Percentiles rank a stretch among this genome's conserved stretches.
Conservation (phyloP, 1,284 basidiomycete species). For the Pseudozyma pruni region DNA sequence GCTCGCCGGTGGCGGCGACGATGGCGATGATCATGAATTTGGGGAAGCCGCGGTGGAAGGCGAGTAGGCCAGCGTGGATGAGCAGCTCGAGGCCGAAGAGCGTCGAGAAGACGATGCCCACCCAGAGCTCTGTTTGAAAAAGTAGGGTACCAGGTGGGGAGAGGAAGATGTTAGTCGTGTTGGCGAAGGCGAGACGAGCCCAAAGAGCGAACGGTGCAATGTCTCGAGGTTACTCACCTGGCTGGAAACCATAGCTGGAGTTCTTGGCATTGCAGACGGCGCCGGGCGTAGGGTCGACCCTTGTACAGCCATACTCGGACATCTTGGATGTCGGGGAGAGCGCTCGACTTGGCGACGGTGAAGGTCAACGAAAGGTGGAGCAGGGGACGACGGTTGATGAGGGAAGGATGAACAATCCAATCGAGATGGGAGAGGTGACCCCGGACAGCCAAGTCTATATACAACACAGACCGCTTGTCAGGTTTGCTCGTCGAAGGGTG, state of each 20-base stretch:
- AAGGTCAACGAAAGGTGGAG: too few relatives aligned
- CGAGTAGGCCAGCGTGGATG: slow-evolving; percentile 23
- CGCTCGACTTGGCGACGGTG: too few relatives aligned
- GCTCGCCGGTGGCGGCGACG: slow-evolving; percentile 34
- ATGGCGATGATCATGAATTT: slow-evolving; percentile 39
- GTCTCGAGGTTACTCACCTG: slow-evolving; percentile 12
- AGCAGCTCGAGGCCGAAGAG: slow-evolving; percentile 32
- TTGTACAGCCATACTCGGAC: neutral
- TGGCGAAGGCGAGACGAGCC: neutral
- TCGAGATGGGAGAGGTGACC: too few relatives aligned
- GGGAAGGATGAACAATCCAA: neutral
- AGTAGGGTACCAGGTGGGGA: too few relatives aligned
- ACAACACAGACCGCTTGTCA: neutral
- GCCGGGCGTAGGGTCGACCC: slow-evolving; percentile 17
- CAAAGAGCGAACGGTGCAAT: too few relatives aligned
- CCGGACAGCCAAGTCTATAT: too few relatives aligned
- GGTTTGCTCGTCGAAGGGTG: too few relatives aligned
- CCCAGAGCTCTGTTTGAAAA: slow-evolving; percentile 27
- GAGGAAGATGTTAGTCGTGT: neutral
- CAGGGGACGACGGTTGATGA: too few relatives aligned
- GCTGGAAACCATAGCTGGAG: slow-evolving; percentile 38
- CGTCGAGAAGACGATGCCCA: slow-evolving; percentile 33
- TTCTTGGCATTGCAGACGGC: slow-evolving; percentile 28
- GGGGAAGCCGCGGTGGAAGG: slow-evolving; percentile 24
- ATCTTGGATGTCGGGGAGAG: neutral